Evolutionary conservation across 2,329 filamentous ascomycete genomes (phyloP).

Genomic region (Diaporthe sp.): DNA sequence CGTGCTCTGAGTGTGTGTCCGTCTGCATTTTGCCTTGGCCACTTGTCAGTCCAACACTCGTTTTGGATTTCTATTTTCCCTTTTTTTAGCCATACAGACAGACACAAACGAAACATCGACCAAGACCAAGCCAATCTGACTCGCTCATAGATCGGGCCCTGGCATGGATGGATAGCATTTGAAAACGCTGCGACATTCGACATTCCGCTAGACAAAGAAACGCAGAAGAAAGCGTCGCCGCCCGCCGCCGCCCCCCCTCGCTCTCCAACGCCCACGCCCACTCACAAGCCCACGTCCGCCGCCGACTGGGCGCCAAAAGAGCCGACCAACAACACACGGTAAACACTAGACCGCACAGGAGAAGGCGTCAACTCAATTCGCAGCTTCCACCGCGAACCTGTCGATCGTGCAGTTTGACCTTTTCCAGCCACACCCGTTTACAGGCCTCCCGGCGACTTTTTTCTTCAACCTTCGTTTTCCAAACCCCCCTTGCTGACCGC

Average conservation of each 20-base stretch:
- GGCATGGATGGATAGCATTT: constrained; percentile 27
- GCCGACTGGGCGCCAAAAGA: constrained; percentile 28
- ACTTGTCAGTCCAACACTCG: constrained; percentile 26
- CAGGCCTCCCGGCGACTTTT: not conserved
- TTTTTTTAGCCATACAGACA: constrained; percentile 21
- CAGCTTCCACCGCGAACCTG: constrained; percentile 19
- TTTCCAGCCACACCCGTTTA: not conserved
- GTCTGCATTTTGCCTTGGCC: not conserved
- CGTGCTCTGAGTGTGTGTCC: not conserved
- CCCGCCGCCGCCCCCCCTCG: not conserved
- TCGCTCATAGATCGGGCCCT: constrained; percentile 27
- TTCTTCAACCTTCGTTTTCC: constrained; percentile 18
- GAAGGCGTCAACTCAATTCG: constrained; percentile 27
- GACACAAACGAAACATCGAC: constrained; percentile 12
- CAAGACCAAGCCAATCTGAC: constrained; percentile 33
- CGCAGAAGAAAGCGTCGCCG: constrained; percentile 24
- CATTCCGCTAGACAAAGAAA: constrained; percentile 21
- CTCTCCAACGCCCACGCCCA: constrained; percentile 1
- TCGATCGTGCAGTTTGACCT: constrained; percentile 16
- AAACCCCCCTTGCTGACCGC: constrained; percentile 18
- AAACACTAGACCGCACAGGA: constrained; percentile 30
- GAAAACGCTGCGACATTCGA: constrained; percentile 30
- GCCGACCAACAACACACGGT: constrained; percentile 31
- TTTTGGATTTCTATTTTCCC: constrained; percentile 25
- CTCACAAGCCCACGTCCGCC: constrained; percentile 17